Percentiles rank a stretch among this genome's conserved stretches.
Conservation (phyloP, 2,329 filamentous ascomycete genomes). For the Daldinia eschscholtzii region DNA sequence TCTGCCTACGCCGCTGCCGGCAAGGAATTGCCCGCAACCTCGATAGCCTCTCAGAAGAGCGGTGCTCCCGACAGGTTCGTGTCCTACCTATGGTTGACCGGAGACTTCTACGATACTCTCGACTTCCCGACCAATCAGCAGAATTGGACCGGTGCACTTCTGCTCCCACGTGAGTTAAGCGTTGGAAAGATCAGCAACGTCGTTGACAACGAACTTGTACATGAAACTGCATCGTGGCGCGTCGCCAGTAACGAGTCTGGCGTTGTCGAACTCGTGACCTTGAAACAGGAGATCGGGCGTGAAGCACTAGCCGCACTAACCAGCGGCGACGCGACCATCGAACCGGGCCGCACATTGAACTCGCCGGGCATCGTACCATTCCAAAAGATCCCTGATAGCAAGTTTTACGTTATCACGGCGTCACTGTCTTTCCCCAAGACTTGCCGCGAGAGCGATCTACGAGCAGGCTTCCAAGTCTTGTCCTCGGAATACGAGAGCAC, state of each 20-base stretch:
- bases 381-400: slow-evolving; percentile 47
- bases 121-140: slow-evolving; percentile 57
- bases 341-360: slow-evolving; percentile 44
- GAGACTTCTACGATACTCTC: slow-evolving; percentile 57
- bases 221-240: slow-evolving; percentile 57
- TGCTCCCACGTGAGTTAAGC: slow-evolving; percentile 59
- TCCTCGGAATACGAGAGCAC: slow-evolving; percentile 57
- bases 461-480: slow-evolving; percentile 58
- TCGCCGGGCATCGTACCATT: slow-evolving; percentile 36
- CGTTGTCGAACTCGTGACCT: slow-evolving; percentile 54
- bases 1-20: slow-evolving; percentile 60
- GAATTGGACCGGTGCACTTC: slow-evolving; percentile 59
- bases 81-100: slow-evolving; percentile 58
- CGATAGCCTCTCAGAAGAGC: slow-evolving; percentile 55
- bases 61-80: slow-evolving; percentile 58
- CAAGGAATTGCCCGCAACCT: slow-evolving; percentile 56
- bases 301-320: slow-evolving; percentile 54
- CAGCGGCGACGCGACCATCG: slow-evolving; percentile 44
- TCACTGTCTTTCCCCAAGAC: slow-evolving; percentile 54
- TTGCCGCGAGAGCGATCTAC: slow-evolving; percentile 53
- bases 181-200: slow-evolving; percentile 57
- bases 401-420: slow-evolving; percentile 57
- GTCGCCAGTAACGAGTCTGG: slow-evolving; percentile 51
- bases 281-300: slow-evolving; percentile 56
- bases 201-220: slow-evolving; percentile 56